Base-by-base conservation (phyloP, 176 grass and related monocot genomes). In the Lolium perenne region DNA sequence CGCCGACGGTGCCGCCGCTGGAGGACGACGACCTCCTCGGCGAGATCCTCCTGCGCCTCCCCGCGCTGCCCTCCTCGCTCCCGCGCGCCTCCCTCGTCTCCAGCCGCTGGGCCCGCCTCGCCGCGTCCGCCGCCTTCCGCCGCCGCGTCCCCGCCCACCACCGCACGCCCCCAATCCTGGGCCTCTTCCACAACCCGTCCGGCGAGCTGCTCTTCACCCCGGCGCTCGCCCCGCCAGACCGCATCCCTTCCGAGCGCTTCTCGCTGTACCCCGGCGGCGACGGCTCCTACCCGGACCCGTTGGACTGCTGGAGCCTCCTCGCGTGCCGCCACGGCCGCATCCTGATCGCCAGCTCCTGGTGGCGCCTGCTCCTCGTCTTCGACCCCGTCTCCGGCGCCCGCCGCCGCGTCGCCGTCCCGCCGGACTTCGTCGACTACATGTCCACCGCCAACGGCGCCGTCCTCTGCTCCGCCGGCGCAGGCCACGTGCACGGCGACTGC, bases 321-420 rank as follows among this genome's bases (percentile, higher is more conserved):
- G 64, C 26, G 64, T 3, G 6, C 64, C 64, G 64, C 26, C 64
- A 68, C 7, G 80, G 80, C 0, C 48, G 63, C 64, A 48, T 70
- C 63, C 64, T 82, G 47, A 35, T 82, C 45, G 35, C 70, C 25
- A 82, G 51, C 63, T 13, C 13, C 48, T 11, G 56, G 50, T 8
- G 7, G 32, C 13, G 29, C 35, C 76, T 56, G 29, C 35, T 84
- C 58, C 45, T 84, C 7, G 57, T 84, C 7, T 84, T 20, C 58
- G 25, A 64, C 11, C 82, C 58, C 6, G 12, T 68, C 65, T 68
- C 1, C 65, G 15, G 32, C 4, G 58, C 64, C 0, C 57, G 38
- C 11, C 8, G 4, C 82, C 1, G 6, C 12, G 1, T 76, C 45
- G 7, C 25, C 16, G 35, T 64, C 8, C 82, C 82, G 0, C 8